Evolutionary conservation across 306 rosid genomes (phyloP), one percentile per base, ranked within the genome.

Genomic region (Lithocarpus polystachyus): DNA sequence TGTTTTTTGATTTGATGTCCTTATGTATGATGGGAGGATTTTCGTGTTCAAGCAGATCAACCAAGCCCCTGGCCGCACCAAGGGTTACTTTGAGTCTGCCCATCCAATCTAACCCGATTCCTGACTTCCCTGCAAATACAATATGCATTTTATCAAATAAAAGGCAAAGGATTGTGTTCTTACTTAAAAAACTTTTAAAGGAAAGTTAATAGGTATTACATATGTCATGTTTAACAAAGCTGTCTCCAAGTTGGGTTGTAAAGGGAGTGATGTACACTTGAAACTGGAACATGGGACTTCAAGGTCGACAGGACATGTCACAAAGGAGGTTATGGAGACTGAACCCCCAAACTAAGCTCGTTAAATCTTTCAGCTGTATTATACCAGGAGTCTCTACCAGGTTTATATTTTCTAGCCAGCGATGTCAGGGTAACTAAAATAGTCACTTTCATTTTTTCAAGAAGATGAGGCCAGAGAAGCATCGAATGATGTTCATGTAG

Each of bases 1-100:
- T 90, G 75, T 93, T 93, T 60, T 80, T 79, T 53, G 98, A 91
- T 84, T 93, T 91, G 28, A 91, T 80, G 84, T 93, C 97, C 77
- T 95, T 84, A 56, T 93, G 97, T 77, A 90, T 93, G 74, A 90
- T 91, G 5, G 97, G 88, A 62, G 97, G 97, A 45, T 89, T 81
- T 9, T 92, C 91, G 19, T 40, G 91, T 56, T 89, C 97, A 73
- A 90, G 98, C 3, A 91, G 93, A 83, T 93, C 89, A 22, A 90
- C 75, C 75, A 93, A 77, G 5, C 95, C 98, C 81, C 89, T 90
- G 1, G 97, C 97, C 24, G 93, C 84, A 67, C 92, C 95, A 68
- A 87, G 84, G 8, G 93, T 83, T 70, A 82, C 64, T 71, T 51
- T 29, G 3, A 84, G 86, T 70, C 85, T 82, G 56, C 76, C 79